Base-by-base conservation (phyloP, 805 yeast species). In the Ogataea paraovalis region DNA sequence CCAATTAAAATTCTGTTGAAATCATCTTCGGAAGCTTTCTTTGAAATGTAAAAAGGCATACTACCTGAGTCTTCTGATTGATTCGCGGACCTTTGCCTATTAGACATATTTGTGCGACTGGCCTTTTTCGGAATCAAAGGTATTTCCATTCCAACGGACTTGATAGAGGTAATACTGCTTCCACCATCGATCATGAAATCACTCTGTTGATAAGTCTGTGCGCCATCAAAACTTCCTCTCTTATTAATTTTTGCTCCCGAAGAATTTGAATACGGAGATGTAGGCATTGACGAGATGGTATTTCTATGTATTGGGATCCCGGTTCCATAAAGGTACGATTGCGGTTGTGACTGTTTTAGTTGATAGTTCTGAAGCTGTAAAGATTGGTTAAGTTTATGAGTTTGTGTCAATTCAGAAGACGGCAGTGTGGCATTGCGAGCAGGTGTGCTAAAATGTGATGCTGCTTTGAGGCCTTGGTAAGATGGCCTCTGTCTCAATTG, bases 231-330 rank as follows among this genome's bases (percentile, higher is more conserved):
- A 12, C 43, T 39, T 4, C 34, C 20, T 44, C 42, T 30, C 27
- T 39, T 39, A 18, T 14, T 7, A 4, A 8, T 14, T 30, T 22
- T 16, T 39, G 19, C 19, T 23, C 33, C 34, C 2, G 23, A n/a
- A 16, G 21, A 7, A 6, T 10, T 9, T 5, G 44, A 28, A 14
- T 42, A 44, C 8, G 54, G 54, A 2, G 57, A 53, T 8, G 49
- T 45, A n/a, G 57, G 54, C 27, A 51, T 19, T 22, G 57, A 44
- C 10, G 46, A 44, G 19, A 44, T 39, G 4, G 46, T 39, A 13
- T 44, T 28, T 14, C 46, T 27, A 19, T 44, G 46, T 6, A 22
- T 22, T 10, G 18, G 28, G 16, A n/a, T 13, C 9, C 21, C 41
- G 4, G 32, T 12, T n/a, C 20, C 27, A n/a, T 22, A 18, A 16